phyloP scores from a whole-genome alignment of 2,329 filamentous ascomycete species.

The Hortaea werneckii region DNA sequence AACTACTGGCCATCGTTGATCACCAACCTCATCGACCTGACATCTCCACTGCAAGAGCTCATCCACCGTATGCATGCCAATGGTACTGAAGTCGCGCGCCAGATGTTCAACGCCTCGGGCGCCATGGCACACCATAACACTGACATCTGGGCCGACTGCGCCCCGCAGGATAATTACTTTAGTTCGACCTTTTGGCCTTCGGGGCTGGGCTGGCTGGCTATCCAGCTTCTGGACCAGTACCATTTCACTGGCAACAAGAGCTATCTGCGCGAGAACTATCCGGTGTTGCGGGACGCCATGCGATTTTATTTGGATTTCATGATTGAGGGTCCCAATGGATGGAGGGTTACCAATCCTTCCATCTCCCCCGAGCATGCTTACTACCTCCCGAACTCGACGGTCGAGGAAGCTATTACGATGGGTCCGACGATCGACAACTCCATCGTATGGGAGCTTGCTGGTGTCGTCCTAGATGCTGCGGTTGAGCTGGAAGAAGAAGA shows the following conservation, averaged over 20 bases:
- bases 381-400: neutral
- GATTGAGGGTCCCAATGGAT: conserved; percentile 32
- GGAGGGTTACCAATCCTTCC: conserved; percentile 46
- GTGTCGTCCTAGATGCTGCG: conserved; percentile 15
- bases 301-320: conserved; percentile 47
- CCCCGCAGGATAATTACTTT: conserved; percentile 34
- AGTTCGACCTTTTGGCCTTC: conserved; percentile 36
- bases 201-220: conserved; percentile 48
- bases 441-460: conserved; percentile 33
- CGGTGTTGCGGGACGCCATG: conserved; percentile 42
- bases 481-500: conserved; percentile 3
- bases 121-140: conserved; percentile 49
- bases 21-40: conserved; percentile 33
- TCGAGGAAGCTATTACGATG: conserved; percentile 31
- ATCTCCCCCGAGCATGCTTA: conserved; percentile 43
- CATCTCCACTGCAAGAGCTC: conserved; percentile 39
- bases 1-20: conserved; percentile 49
- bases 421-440: conserved; percentile 46
- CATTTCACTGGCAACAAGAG: conserved; percentile 39
- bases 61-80: conserved; percentile 46
- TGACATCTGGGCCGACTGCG: conserved; percentile 50
- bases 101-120: conserved; percentile 40
- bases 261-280: conserved; percentile 40
- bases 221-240: conserved; percentile 48
- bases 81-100: conserved; percentile 41